Evolutionary conservation across 139 green algal species (phyloP), one percentile per base, ranked within the genome.

Genomic region (Picochlorum sp.): DNA sequence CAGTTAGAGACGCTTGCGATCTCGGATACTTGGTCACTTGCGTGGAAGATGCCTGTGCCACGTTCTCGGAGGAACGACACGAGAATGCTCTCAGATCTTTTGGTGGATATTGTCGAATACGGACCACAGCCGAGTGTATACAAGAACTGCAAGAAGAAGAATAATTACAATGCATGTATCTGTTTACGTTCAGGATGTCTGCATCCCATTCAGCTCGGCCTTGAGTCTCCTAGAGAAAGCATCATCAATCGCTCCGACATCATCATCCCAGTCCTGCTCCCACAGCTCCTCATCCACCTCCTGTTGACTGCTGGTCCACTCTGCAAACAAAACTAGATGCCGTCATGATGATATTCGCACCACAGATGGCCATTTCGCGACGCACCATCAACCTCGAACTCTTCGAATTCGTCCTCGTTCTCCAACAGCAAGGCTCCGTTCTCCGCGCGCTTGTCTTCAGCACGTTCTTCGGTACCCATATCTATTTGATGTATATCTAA

Each of bases 1-100:
- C 84, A 13, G 72, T 89, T 11, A 71, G 81, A 37, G 82, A 87
- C 56, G 84, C 78, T 0, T 85, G 76, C 21, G 84, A 90, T 63
- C 57, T 83, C 30, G 63, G 74, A 1, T 90, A 86, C 68, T 57
- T 82, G 2, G 81, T 90, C 10, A 90, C 81, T 15, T 62, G 41
- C 4, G 56, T 62, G 63, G 65, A 66, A 56, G 76, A 80, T 49
- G 73, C 73, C 5, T 84, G 76, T 24, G 77, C 65, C 2, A 88
- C 83, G 1, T 81, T 78, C 50, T 80, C 68, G 2, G 10, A 49
- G 8, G 58, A 67, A 57, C 72, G 83, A 4, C 83, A 89, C 2
- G 34, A 66, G 8, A 58, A 63, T 3, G 70, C 76, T 6, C 60
- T 85, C 28, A 24, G 38, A 1, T 62, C 73, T 0, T 63, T 88